Percentiles rank a stretch among this genome's conserved stretches.
These are phyloP conservation scores for Halocafeteria seosinensis DNA, from an alignment of 108 stramenopile species.

Conservation along the genomic window DNA sequence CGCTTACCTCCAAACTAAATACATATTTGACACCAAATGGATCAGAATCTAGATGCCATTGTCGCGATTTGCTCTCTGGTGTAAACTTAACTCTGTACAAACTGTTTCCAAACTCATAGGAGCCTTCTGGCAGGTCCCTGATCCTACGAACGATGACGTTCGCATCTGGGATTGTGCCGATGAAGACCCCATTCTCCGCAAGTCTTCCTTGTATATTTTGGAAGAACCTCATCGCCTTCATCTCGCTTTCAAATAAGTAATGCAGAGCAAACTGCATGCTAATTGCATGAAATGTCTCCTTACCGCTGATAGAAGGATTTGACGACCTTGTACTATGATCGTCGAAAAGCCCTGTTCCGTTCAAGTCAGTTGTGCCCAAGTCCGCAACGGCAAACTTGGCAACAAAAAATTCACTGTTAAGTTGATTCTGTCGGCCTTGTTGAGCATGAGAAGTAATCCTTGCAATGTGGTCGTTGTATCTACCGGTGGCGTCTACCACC, in stretches of 20 bases:
- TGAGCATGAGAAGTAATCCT: neutral
- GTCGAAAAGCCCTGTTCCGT: neutral
- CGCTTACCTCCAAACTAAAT: neutral
- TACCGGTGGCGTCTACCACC: neutral
- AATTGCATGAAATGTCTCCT: neutral
- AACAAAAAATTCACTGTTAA: too few relatives aligned
- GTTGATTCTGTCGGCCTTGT: neutral
- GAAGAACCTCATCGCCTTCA: neutral
- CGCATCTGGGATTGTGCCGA: neutral
- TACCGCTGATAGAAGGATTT: neutral
- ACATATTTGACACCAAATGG: neutral
- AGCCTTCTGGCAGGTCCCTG: neutral
- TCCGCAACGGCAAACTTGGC: neutral
- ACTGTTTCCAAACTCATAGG: neutral
- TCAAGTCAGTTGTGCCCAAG: neutral
- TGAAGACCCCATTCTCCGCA: neutral
- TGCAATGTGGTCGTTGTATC: neutral
- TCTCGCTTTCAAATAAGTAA: neutral
- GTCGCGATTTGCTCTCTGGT: neutral
- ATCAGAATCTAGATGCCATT: neutral
- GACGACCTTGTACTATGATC: neutral
- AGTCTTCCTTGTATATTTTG: neutral
- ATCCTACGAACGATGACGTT: neutral
- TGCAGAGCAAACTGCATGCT: conserved; percentile 1
- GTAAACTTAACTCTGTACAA: neutral